These are phyloP conservation scores for Camelina laxa DNA, from an alignment of 345 rosid species.

Conservation along the genomic window DNA sequence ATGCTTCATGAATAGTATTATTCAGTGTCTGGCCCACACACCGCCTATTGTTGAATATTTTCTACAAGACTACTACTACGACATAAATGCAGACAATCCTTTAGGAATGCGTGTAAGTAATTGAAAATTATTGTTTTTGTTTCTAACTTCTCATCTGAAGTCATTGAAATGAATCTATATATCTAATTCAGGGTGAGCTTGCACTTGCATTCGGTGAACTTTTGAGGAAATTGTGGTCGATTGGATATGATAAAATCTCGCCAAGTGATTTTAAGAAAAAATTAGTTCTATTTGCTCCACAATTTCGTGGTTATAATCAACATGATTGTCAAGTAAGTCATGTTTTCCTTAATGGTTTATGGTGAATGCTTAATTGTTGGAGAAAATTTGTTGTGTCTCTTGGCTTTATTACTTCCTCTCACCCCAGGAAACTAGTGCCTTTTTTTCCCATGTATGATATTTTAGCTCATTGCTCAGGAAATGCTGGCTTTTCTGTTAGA, in stretches of 20 bases:
- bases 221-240: conserved; percentile 83
- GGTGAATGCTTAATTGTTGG: background rate
- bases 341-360: conserved; percentile 19
- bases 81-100: conserved; percentile 83
- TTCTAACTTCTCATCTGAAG: conserved; percentile 13
- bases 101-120: conserved; percentile 86
- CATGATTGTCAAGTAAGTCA: conserved; percentile 93
- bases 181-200: conserved; percentile 82
- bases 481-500: conserved; percentile 89
- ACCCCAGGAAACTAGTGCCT: background rate
- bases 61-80: conserved; percentile 74
- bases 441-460: background rate
- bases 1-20: conserved; percentile 94
- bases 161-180: conserved; percentile 20
- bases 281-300: conserved; percentile 90
- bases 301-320: conserved; percentile 96
- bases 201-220: conserved; percentile 87
- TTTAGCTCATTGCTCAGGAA: conserved; percentile 57
- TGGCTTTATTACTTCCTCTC: background rate
- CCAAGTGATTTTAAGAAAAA: conserved; percentile 85
- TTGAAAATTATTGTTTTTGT: conserved; percentile 25
- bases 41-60: conserved; percentile 84
- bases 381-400: background rate
- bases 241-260: conserved; percentile 63
- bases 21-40: conserved; percentile 93